Conservation (phyloP, 2,329 filamentous ascomycete genomes). For the Talaromyces sp. region DNA sequence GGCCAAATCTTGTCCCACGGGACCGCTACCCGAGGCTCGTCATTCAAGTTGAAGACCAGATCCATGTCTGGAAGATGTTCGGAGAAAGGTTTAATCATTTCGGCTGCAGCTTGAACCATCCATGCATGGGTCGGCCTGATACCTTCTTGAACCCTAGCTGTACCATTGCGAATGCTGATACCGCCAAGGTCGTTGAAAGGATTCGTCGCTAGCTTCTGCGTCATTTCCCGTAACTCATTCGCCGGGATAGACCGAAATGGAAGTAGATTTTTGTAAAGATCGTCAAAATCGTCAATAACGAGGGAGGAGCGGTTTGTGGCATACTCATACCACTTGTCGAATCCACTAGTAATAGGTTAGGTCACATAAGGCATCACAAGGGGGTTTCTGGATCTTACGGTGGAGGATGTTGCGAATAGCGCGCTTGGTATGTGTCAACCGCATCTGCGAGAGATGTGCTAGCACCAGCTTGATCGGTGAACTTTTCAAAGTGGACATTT, state of each 20-base stretch:
- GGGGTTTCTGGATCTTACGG: conserved; percentile 43
- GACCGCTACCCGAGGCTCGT: conserved; percentile 60
- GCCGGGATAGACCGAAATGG: conserved; percentile 59
- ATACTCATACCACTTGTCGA: conserved; percentile 63
- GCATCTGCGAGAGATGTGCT: conserved; percentile 55
- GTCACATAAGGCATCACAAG: no score
- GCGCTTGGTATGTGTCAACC: conserved; percentile 53
- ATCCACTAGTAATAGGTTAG: conserved; percentile 44
- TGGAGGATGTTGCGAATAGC: conserved; percentile 59
- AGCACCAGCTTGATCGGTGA: conserved; percentile 49
- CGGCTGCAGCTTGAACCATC: conserved; percentile 59
- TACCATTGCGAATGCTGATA: conserved; percentile 58
- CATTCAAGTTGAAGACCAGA: conserved; percentile 64
- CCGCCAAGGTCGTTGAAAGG: conserved; percentile 60
- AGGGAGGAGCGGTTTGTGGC: conserved; percentile 55
- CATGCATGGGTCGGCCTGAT: conserved; percentile 59
- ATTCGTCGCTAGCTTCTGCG: conserved; percentile 56
- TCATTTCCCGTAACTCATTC: conserved; percentile 54
- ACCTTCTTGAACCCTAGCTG: conserved; percentile 52
- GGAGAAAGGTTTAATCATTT: conserved; percentile 58
- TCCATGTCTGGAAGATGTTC: conserved; percentile 65
- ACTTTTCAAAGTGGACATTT: conserved; percentile 51
- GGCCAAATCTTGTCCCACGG: conserved; percentile 49
- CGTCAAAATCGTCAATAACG: conserved; percentile 64
- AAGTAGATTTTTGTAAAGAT: conserved; percentile 59